These are phyloP conservation scores for Avena eriantha DNA, from an alignment of 176 grass and related monocot species.

Conservation along the genomic window DNA sequence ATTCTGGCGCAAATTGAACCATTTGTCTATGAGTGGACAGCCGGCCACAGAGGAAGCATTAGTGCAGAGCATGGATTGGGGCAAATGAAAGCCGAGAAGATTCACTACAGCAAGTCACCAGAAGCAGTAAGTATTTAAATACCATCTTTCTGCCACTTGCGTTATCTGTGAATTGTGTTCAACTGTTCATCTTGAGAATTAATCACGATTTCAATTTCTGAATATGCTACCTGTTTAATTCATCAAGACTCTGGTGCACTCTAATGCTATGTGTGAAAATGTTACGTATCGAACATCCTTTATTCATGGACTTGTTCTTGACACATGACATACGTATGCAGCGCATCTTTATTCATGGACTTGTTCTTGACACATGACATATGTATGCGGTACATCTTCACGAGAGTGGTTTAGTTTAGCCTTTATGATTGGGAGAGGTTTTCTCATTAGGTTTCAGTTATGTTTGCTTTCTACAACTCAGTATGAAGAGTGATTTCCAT, in stretches of 20 bases:
- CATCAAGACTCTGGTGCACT: not conserved
- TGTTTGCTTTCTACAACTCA: not conserved
- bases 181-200: not conserved
- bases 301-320: not conserved
- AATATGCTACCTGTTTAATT: not conserved
- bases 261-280: not conserved
- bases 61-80: conserved; percentile 94
- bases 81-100: conserved; percentile 95
- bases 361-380: not conserved
- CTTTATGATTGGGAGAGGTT: not conserved
- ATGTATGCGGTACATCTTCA: not conserved
- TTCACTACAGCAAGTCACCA: conserved; percentile 93
- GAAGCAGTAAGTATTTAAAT: conserved; percentile 70
- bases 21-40: conserved; percentile 95
- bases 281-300: not conserved
- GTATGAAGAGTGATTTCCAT: not conserved
- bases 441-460: not conserved
- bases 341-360: not conserved
- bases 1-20: conserved; percentile 80
- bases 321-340: not conserved
- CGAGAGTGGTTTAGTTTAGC: conserved; percentile 18
- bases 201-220: conserved; percentile 13
- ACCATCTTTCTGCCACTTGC: not conserved
- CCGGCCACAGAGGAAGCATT: conserved; percentile 91
- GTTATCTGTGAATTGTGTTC: not conserved